These are phyloP conservation scores for Furcasterigmium sp. DNA, from an alignment of 2,329 filamentous ascomycete species.

Conservation along the genomic window DNA sequence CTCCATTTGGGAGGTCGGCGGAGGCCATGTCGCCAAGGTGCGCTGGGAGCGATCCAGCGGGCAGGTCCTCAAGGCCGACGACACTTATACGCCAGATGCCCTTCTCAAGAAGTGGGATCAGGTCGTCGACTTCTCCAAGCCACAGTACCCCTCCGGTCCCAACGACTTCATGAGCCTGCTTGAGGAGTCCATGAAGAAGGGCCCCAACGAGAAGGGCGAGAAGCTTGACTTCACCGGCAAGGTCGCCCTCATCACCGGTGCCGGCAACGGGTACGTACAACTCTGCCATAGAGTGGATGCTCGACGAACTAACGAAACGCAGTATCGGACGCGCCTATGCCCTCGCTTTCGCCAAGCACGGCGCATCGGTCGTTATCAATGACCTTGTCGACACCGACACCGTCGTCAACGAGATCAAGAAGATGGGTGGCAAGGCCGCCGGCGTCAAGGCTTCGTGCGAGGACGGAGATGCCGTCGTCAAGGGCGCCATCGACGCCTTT, in stretches of 20 bases:
- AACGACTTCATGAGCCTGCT: constrained; percentile 85
- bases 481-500: constrained; percentile 87
- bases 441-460: constrained; percentile 92
- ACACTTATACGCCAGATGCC: constrained; percentile 80
- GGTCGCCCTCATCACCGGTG: constrained; percentile 83
- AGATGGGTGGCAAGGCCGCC: constrained; percentile 81
- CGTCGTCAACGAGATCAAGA: constrained; percentile 88
- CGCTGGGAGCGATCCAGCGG: constrained; percentile 93
- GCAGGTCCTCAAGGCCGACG: constrained; percentile 83
- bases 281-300: not conserved
- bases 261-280: constrained; percentile 63
- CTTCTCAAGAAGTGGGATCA: constrained; percentile 86
- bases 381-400: constrained; percentile 89
- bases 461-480: constrained; percentile 86
- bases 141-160: constrained; percentile 77
- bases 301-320: constrained; percentile 10
- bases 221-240: constrained; percentile 77
- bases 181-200: constrained; percentile 75
- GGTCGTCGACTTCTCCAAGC: constrained; percentile 78
- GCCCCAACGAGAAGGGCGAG: constrained; percentile 65
- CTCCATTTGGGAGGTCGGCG: constrained; percentile 88
- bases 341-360: constrained; percentile 79
- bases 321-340: constrained; percentile 88
- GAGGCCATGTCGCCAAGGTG: constrained; percentile 86
- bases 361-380: constrained; percentile 87